A percentile compares a stretch with the other conserved stretches of the same genome.
Conservation (phyloP, 2,329 filamentous ascomycete species). For the Periconia sp. region DNA sequence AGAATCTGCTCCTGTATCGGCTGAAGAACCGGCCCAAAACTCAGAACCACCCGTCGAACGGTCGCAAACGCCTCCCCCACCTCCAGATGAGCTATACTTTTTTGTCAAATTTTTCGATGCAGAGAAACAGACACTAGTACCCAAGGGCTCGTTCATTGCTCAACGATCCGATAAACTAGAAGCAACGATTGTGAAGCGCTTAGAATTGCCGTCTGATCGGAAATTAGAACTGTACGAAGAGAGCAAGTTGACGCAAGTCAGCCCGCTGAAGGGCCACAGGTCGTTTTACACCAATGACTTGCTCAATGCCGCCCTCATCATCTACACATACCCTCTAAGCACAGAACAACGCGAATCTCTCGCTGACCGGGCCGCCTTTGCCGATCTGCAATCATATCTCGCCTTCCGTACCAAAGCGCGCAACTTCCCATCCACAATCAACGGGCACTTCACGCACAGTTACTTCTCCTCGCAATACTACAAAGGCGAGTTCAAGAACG, state of each 20-base stretch:
- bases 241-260: conserved; percentile 37
- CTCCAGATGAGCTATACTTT: conserved; percentile 42
- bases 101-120: conserved; percentile 45
- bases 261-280: conserved; percentile 30
- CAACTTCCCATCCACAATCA: conserved; percentile 46
- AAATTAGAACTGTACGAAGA: conserved; percentile 56
- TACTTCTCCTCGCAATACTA: conserved; percentile 60
- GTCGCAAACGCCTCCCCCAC: conserved; percentile 21
- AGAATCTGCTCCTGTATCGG: conserved; percentile 13
- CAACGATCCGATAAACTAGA: conserved; percentile 38
- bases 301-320: conserved; percentile 36
- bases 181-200: conserved; percentile 29
- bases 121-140: conserved; percentile 35
- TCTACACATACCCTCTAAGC: conserved; percentile 28
- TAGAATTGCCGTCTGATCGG: conserved; percentile 32
- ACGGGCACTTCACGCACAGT: conserved; percentile 53
- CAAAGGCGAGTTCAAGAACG: conserved; percentile 53
- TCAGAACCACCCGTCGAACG: conserved; percentile 12
- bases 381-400: conserved; percentile 46
- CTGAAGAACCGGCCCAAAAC: conserved; percentile 13
- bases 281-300: conserved; percentile 38
- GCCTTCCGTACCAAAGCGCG: conserved; percentile 43
- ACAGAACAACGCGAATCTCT: conserved; percentile 33
- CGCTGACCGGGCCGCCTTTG: conserved; percentile 35
- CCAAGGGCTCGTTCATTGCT: conserved; percentile 35